Evolutionary conservation across 352 stramenopile genomes (phyloP), one percentile per base, ranked within the genome.

Genomic region (Poterioochromonas sp.): DNA sequence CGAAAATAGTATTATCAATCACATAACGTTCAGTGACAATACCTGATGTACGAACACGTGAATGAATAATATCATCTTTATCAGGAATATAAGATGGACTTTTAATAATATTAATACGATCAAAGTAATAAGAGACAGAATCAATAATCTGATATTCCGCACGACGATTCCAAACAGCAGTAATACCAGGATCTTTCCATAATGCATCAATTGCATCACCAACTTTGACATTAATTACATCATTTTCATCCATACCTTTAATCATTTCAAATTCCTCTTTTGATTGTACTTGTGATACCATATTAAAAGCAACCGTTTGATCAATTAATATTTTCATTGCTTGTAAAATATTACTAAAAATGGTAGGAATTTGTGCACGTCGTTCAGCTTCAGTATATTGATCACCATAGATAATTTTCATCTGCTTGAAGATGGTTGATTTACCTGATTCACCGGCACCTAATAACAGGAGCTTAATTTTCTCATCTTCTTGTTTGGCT

Each of bases 51-150:
- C 93, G 86, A 64, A 97, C 92, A 65, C 93, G 91, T n/a, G 92
- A 91, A 80, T 95, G 92, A 35, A 98, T 86, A 84, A 97, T 95
- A 84, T 98, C 93, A 82, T 97, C 90, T 82, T 96, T 90, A 2
- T 86, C 96, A 39, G 91, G 89, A 60, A 93, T 83, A 83, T 96
- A 97, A 80, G 96, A 90, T 77, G 86, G 81, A 53, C 82, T 84
- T 88, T 94, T 96, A 84, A 97, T 97, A 69, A 90, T 83, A 80
- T 97, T 90, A 49, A 97, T 89, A 80, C 96, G 89, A 79, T 94
- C 93, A 84, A 98, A 97, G 84, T 96, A 98, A 82, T 94, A 97
- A 82, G 96, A 95, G 76, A 97, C 90, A 60, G 92, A 96, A 80
- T 97, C 93, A 80, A 97, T 91, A 82, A 97, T 95, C 87, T 98